phyloP scores from a whole-genome alignment of 345 rosid species.

The Citrus inodora region DNA sequence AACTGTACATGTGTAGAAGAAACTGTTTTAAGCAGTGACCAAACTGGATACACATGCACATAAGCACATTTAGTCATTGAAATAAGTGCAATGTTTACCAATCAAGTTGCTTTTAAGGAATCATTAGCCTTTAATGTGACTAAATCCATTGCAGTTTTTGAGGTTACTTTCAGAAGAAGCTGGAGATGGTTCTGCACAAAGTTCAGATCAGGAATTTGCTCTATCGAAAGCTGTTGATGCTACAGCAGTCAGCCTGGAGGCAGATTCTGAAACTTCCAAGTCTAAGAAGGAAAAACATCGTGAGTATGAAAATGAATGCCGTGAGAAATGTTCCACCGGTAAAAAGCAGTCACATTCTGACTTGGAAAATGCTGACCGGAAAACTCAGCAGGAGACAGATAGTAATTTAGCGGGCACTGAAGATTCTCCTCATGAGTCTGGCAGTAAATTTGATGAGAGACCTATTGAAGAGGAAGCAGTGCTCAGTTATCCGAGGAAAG shows the following conservation, averaged over 20 bases:
- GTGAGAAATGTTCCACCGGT: constrained; percentile 50
- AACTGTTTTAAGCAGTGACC: background rate
- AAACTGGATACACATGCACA: background rate
- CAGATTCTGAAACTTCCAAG: constrained; percentile 40
- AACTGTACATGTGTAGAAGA: background rate
- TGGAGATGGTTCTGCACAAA: constrained; percentile 43
- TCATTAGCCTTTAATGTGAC: background rate
- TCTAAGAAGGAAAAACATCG: constrained; percentile 71
- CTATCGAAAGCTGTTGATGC: constrained; percentile 74
- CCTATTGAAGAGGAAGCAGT: constrained; percentile 55
- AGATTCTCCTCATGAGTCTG: constrained; percentile 24
- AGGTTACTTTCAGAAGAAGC: constrained; percentile 79
- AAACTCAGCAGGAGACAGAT: constrained; percentile 18
- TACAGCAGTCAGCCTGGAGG: constrained; percentile 52
- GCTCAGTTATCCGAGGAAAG: constrained; percentile 71
- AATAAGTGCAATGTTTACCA: background rate
- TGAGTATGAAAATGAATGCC: constrained; percentile 69
- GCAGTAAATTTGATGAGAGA: constrained; percentile 38
- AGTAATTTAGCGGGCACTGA: constrained; percentile 14
- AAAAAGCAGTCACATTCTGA: constrained; percentile 43
- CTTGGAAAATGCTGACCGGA: constrained; percentile 11
- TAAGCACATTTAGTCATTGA: background rate
- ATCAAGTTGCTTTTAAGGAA: background rate
- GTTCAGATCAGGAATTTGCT: constrained; percentile 57
- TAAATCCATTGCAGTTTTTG: constrained; percentile 42